phyloP scores from a whole-genome alignment of 2,329 filamentous ascomycete species.

The Myriangium duriaei region DNA sequence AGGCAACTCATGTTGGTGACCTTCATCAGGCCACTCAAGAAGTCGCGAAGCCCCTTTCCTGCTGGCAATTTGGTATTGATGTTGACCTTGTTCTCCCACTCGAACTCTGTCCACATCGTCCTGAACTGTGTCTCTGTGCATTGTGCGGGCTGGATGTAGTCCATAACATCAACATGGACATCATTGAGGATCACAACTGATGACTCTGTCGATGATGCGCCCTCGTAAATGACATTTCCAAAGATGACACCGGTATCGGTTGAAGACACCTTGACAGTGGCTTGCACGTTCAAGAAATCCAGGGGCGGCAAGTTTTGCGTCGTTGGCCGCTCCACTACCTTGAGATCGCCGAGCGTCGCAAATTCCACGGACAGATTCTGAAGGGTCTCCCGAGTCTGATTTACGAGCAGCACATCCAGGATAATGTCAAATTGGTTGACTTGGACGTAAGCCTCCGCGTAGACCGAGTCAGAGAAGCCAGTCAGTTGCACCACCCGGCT shows the following conservation, averaged over 20 bases:
- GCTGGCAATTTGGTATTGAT: slow-evolving; percentile 72
- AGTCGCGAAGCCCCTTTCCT: slow-evolving; percentile 81
- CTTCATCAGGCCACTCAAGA: slow-evolving; percentile 89
- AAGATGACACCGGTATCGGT: slow-evolving; percentile 98
- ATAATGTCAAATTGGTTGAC: slow-evolving; percentile 99
- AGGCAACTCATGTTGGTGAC: slow-evolving; percentile 98
- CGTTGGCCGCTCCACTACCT: slow-evolving; percentile 91
- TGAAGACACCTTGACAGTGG: slow-evolving; percentile 95
- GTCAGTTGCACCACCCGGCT: slow-evolving; percentile 94
- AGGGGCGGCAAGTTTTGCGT: slow-evolving; percentile 92
- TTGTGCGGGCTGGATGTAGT: slow-evolving; percentile 94
- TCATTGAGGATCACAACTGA: slow-evolving; percentile 98
- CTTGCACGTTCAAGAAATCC: slow-evolving; percentile 96
- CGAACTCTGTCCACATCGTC: slow-evolving; percentile 99
- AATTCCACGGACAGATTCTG: slow-evolving; percentile 98
- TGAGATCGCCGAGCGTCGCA: slow-evolving; percentile 92
- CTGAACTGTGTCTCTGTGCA: slow-evolving; percentile 98
- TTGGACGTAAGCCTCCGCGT: slow-evolving; percentile 97
- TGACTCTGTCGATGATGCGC: slow-evolving; percentile 78
- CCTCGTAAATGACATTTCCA: slow-evolving; percentile 96
- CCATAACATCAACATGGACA: slow-evolving; percentile 98
- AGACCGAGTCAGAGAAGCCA: slow-evolving; percentile 94
- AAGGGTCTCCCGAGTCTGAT: slow-evolving; percentile 90
- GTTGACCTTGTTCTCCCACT: slow-evolving; percentile 99
- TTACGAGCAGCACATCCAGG: slow-evolving; percentile 88